Evolutionary conservation across 345 rosid species (phyloP).

Genomic region (Populus deltoides): DNA sequence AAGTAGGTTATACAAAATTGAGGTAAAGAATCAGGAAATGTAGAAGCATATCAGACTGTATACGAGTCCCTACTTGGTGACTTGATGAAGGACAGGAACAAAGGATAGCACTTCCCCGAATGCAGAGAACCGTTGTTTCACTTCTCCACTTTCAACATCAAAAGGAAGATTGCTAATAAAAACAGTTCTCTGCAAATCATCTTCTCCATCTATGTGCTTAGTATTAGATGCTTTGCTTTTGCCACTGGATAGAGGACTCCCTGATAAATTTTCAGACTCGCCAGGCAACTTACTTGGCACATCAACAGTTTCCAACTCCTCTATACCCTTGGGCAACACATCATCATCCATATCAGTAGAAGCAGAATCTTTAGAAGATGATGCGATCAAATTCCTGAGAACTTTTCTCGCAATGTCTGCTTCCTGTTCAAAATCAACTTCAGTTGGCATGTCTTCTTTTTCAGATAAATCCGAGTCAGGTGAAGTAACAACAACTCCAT

Average conservation of each 20-base stretch:
- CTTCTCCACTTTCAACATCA: slow-evolving; percentile 63
- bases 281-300: slow-evolving; percentile 26
- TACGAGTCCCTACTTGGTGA: slow-evolving; percentile 63
- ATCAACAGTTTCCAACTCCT: slow-evolving; percentile 27
- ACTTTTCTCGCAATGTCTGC: slow-evolving; percentile 72
- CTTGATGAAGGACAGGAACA: slow-evolving; percentile 71
- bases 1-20: slow-evolving; percentile 2
- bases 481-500: slow-evolving; percentile 22
- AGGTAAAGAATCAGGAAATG: neutral
- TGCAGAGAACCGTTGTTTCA: slow-evolving; percentile 64
- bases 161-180: slow-evolving; percentile 87
- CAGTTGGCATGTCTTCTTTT: slow-evolving; percentile 31
- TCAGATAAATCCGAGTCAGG: slow-evolving; percentile 30
- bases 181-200: slow-evolving; percentile 65
- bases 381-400: slow-evolving; percentile 53
- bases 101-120: slow-evolving; percentile 77
- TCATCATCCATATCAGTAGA: slow-evolving; percentile 39
- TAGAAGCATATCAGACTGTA: slow-evolving; percentile 1
- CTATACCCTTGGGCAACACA: slow-evolving; percentile 15
- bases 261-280: slow-evolving; percentile 30
- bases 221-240: slow-evolving; percentile 35
- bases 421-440: slow-evolving; percentile 71
- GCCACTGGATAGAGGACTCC: slow-evolving; percentile 31
- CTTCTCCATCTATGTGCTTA: slow-evolving; percentile 44
- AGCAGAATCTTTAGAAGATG: slow-evolving; percentile 40